Evolutionary conservation across 805 yeast species (phyloP), one percentile per base, ranked within the genome.

Genomic region (Wickerhamomyces silvicola): DNA sequence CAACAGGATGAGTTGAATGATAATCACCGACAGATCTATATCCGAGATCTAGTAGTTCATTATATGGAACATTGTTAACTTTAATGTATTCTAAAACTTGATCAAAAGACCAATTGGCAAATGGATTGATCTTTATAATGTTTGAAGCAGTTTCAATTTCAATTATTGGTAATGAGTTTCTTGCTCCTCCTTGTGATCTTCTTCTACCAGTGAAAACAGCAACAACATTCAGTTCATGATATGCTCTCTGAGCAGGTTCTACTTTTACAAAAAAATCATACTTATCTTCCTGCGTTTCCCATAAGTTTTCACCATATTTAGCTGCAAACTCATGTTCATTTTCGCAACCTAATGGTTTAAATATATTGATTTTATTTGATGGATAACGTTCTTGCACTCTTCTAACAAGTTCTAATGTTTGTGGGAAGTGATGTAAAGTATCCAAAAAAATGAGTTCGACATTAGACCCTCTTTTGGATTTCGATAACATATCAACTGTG

Each of bases 131-230:
- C 59, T 90, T 90, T 32, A 88, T 58, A 16, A 84, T 72, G 10
- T 83, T 80, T 24, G 82, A 71, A 4, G 71, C 59, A 21, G 67
- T 72, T 46, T 87, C 94, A 19, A 82, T 49, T 56, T 90, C 97
- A 4, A 90, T 64, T 28, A 84, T 79, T 3, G 81, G 81, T 31
- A 90, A 63, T 5, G 66, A 51, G 2, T 81, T 69, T 38, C 97
- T 70, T 4, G 81, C 77, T 4, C 88, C 94, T 22, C 97, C 97
- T 56, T 90, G 97, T 2, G 87, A 75, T 47, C 78, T 70, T 54
- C 97, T 70, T 54, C 97, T 72, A 4, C 97, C 97, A 0, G 97
- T 90, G 45, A 90, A 72, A 4, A 86, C 95, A 0, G 92, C 96
- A 42, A 68, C 68, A n/a, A 86, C 86, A 5, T 65, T 62, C 22